A percentile compares a stretch with the other conserved stretches of the same genome.
phyloP scores from a whole-genome alignment of 495 filamentous ascomycete species.

The Hyaloscypha finlandica region DNA sequence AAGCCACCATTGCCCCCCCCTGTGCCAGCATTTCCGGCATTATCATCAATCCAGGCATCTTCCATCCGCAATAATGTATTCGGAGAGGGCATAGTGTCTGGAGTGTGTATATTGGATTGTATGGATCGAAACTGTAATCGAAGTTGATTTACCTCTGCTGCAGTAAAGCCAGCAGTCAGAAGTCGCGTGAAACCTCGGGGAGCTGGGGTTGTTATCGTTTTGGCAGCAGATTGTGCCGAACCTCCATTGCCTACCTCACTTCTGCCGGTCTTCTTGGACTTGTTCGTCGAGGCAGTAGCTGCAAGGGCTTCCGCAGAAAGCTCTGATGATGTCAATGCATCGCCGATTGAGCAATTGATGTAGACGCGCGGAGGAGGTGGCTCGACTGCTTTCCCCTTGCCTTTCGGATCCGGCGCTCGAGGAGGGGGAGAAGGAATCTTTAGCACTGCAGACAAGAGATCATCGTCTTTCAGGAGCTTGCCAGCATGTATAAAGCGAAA shows the following conservation, averaged over 20 bases:
- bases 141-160: conserved; percentile 76
- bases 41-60: conserved; percentile 90
- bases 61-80: conserved; percentile 64
- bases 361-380: conserved; percentile 59
- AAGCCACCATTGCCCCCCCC: conserved; percentile 23
- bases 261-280: conserved; percentile 20
- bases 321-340: conserved; percentile 66
- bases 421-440: conserved; percentile 59
- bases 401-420: conserved; percentile 38
- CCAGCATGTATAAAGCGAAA: conserved; percentile 88
- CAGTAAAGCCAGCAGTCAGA: conserved; percentile 74
- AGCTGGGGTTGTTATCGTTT: conserved; percentile 50
- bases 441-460: conserved; percentile 65
- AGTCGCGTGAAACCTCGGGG: conserved; percentile 90
- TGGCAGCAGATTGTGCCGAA: background rate
- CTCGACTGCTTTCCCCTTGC: conserved; percentile 58
- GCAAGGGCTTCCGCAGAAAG: conserved; percentile 65
- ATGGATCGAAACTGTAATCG: conserved; percentile 83
- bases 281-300: conserved; percentile 20
- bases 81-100: conserved; percentile 77
- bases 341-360: conserved; percentile 87
- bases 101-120: conserved; percentile 74
- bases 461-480: conserved; percentile 73
- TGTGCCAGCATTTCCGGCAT: conserved; percentile 38
- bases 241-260: conserved; percentile 23